Evolutionary conservation across 257 asterid genomes (phyloP), one percentile per base, ranked within the genome.

Genomic region (Ajuga chamaepitys): DNA sequence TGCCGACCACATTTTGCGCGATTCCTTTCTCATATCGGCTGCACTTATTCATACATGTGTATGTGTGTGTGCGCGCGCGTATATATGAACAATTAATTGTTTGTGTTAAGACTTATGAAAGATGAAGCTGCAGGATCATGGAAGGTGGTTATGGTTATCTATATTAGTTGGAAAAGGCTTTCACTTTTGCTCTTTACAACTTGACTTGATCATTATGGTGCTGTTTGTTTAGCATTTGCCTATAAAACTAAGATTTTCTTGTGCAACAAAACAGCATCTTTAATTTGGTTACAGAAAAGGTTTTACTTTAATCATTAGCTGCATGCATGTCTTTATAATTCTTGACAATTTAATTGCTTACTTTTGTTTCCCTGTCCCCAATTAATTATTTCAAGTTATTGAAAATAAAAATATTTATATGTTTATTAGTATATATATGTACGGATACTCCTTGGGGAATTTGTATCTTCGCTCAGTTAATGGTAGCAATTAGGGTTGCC

Each of bases 1-100:
- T 41, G 52, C 67, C 81, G 86, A 78, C 90, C 86, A 75, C 95
- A 85, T 83, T 60, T 68, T 74, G 9, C 62, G 62, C 30, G 72
- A 48, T 45, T 70, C 78, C 45, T 68, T 74, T 37, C 77, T 79
- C 83, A 76, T 76, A 12, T 35, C 13, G 34, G 34, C 4, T 28
- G 5, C 5, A 28, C 4, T 30, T 4, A 30, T 30, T 30, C 37
- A 30, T 30, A 30, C 37, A 30, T 30, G 4, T 30, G 34, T 28
- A 5, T 28, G 34, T 28, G 5, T 28, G 37, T 1, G 7, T 30
- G 37, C 5, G 34, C 5, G 5, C 5, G 37, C 0, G 7, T 30
- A 8, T 30, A 30, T 30, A 30, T 30, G 37, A 30, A n/a, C n/a
- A n/a, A n/a, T n/a, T n/a, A n/a, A n/a, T n/a, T n/a, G n/a, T n/a